Evolutionary conservation across 805 yeast species (phyloP), one percentile per base, ranked within the genome.

Genomic region (Candida methanosorbosa): DNA sequence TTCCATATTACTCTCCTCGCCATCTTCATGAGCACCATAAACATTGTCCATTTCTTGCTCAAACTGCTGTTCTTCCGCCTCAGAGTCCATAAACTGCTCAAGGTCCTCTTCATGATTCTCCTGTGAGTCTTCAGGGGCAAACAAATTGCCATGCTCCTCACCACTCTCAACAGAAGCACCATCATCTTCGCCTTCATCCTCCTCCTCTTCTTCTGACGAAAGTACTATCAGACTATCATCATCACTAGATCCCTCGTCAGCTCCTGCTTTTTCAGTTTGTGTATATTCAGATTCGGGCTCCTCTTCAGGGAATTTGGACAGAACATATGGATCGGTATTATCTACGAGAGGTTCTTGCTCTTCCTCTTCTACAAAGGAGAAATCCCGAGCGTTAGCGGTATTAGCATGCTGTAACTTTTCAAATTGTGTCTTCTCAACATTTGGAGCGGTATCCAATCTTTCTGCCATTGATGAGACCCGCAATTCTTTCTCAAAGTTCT

Each of bases 401-500:
- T n/a, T n/a, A n/a, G n/a, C n/a, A n/a, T n/a, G n/a, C n/a, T n/a
- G n/a, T n/a, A n/a, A n/a, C n/a, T n/a, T n/a, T n/a, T n/a, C n/a
- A n/a, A n/a, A n/a, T n/a, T n/a, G n/a, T n/a, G n/a, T n/a, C n/a
- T n/a, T n/a, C n/a, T n/a, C n/a, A n/a, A n/a, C n/a, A n/a, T n/a
- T n/a, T n/a, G n/a, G n/a, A n/a, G n/a, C n/a, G n/a, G n/a, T n/a
- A n/a, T n/a, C n/a, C n/a, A n/a, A n/a, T n/a, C n/a, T n/a, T n/a
- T n/a, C n/a, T n/a, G n/a, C n/a, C n/a, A n/a, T n/a, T n/a, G n/a
- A n/a, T n/a, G n/a, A n/a, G n/a, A n/a, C n/a, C n/a, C n/a, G n/a
- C n/a, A 68, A 33, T 22, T 56, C 52, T 11, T 56, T 54, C 28
- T 63, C 58, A 35, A 65, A 61, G 22, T 38, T 33, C 27, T 49